Evolutionary conservation across 208 protist genomes (phyloP), one percentile per base, ranked within the genome.

Genomic region (Trypanosoma brucei): DNA sequence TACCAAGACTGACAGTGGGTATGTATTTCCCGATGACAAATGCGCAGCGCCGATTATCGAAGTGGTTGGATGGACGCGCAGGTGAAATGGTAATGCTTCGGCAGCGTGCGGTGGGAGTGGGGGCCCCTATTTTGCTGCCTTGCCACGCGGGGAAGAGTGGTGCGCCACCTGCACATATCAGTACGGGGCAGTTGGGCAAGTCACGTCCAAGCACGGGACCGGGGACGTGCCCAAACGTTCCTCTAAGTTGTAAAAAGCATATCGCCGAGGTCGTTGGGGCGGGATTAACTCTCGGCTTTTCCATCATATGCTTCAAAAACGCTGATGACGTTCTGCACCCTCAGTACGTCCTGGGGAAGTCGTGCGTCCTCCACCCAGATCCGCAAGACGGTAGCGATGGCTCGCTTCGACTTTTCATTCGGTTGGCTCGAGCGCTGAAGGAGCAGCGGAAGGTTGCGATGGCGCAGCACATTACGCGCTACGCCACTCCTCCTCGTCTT

Each of bases 251-350:
- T 71, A 66, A 75, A 30, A 35, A 46, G 37, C 56, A 46, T 54
- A 72, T 93, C 22, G 55, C 70, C 40, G 48, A 60, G 44, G 64
- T 75, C 22, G 74, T 76, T 4, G 61, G 72, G 8, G 77, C 68
- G 13, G 79, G 66, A 2, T 67, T 69, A 0, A 44, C 59, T 54
- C 60, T 69, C 1, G 85, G 88, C 13, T 75, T 94, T 53, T 81
- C 79, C 33, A 81, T 96, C 58, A 14, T 93, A 2, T 79, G 84
- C 45, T 93, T 94, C 68, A 94, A 94, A 62, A 68, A 63, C 30
- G 35, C 59, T 30, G 60, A 46, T 9, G 75, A 78, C 46, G 72
- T 73, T 11, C 31, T 94, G 59, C 61, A 75, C 51, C 72, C 73
- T 46, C 80, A 88, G 55, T 72, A 93, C 57, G 54, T 69, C 2